Conservation (phyloP, 257 asterid genomes). For the Verbascum thapsus region DNA sequence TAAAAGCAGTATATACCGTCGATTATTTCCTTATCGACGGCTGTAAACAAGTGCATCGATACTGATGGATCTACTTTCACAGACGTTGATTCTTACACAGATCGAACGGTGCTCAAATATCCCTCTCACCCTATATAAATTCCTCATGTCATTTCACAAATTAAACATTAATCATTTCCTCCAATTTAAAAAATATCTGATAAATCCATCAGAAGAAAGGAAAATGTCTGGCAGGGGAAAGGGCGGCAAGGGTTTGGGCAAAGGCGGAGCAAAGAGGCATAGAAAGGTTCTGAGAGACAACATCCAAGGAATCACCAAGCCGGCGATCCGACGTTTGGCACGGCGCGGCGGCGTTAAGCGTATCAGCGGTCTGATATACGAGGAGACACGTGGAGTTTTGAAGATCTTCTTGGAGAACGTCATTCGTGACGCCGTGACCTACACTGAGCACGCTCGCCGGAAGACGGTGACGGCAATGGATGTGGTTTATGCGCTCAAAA, state of each 20-base stretch:
- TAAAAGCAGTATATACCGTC: background rate
- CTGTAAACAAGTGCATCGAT: background rate
- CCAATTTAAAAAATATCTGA: no score
- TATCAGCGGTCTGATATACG: slow-evolving; percentile 45
- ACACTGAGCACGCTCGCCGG: slow-evolving; percentile 46
- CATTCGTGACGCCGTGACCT: slow-evolving; percentile 43
- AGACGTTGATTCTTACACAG: slow-evolving; percentile 22
- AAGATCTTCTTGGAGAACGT: slow-evolving; percentile 44
- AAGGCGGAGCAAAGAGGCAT: slow-evolving; percentile 51
- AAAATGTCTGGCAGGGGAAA: slow-evolving; percentile 51
- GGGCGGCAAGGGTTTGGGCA: slow-evolving; percentile 52
- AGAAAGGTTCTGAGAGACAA: slow-evolving; percentile 46
- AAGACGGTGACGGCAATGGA: slow-evolving; percentile 51
- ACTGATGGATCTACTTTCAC: background rate
- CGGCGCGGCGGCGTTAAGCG: slow-evolving; percentile 50
- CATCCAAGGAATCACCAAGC: slow-evolving; percentile 51
- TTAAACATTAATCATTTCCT: no score
- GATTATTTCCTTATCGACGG: slow-evolving; percentile 26
- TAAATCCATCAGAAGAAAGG: background rate
- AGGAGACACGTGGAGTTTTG: slow-evolving; percentile 45
- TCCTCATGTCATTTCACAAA: background rate
- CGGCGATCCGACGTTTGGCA: slow-evolving; percentile 46
- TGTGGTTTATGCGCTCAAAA: slow-evolving; percentile 44
- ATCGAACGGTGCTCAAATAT: slow-evolving; percentile 28
- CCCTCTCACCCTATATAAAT: background rate